phyloP scores from a whole-genome alignment of 1,284 basidiomycete species.

The Megacollybia platyphylla region DNA sequence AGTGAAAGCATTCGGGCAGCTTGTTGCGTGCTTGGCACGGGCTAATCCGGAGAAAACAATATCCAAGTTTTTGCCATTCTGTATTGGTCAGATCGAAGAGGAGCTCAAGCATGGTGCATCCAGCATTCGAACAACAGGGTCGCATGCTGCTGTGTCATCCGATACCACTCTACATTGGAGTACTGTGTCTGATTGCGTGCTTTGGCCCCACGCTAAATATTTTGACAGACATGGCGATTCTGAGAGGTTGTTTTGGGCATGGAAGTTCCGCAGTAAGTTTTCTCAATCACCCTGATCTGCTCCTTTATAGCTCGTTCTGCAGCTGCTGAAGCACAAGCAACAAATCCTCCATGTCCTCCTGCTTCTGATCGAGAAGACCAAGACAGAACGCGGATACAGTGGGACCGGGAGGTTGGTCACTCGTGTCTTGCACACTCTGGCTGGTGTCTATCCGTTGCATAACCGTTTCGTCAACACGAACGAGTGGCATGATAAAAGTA shows the following conservation, averaged over 20 bases:
- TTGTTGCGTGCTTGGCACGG: slow-evolving; percentile 79
- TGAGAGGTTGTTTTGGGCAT: slow-evolving; percentile 69
- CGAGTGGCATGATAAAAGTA: slow-evolving; percentile 73
- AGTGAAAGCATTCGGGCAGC: slow-evolving; percentile 81
- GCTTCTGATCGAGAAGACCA: slow-evolving; percentile 68
- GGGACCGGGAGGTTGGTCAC: slow-evolving; percentile 74
- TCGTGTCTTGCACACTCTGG: slow-evolving; percentile 68
- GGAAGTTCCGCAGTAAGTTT: slow-evolving; percentile 14
- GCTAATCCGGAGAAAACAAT: slow-evolving; percentile 72
- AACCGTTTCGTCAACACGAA: slow-evolving; percentile 75
- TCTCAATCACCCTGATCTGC: slow-evolving; percentile 3
- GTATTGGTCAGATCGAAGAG: slow-evolving; percentile 68
- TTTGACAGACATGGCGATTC: neutral
- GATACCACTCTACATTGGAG: slow-evolving; percentile 95
- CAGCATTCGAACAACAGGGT: slow-evolving; percentile 72
- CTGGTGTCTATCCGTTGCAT: slow-evolving; percentile 72
- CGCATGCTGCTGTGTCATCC: slow-evolving; percentile 68
- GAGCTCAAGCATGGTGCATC: slow-evolving; percentile 90
- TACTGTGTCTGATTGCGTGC: slow-evolving; percentile 23
- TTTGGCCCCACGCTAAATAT: neutral
- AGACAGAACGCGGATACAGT: slow-evolving; percentile 84
- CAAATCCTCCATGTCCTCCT: slow-evolving; percentile 60
- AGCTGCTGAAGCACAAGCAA: slow-evolving; percentile 65
- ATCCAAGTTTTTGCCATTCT: slow-evolving; percentile 72
- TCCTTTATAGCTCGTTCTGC: slow-evolving; percentile 4